Evolutionary conservation across 164 flowering plant species (phyloP), one percentile per base, ranked within the genome.

Genomic region (Liriodendron chinense): DNA sequence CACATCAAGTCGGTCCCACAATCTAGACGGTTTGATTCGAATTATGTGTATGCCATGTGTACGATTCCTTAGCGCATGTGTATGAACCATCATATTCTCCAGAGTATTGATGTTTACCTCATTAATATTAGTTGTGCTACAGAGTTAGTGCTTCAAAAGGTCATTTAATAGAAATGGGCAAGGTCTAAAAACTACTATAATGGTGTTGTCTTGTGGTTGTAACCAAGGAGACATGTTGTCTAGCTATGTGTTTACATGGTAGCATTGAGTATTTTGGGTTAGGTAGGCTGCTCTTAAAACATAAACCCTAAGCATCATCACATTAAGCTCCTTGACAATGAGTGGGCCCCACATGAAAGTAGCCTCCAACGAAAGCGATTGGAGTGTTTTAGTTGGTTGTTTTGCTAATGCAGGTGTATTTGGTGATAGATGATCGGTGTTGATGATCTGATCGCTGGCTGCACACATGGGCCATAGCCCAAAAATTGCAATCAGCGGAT

Each of bases 171-270:
- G 18, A 53, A 53, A 53, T 53, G 59, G 59, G 12, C 12, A 16
- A 16, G 18, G 18, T 12, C 2, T 53, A 12, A 12, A 49, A 53
- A 16, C 43, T 34, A 53, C 59, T 53, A 53, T 16, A 53, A 53
- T 53, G 18, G 59, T 75, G 73, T 71, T 78, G 76, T 74, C 72
- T 49, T 69, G 20, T 84, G 84, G 77, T 73, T 72, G 62, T 83
- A 82, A 78, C 80, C 80, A 74, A 78, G 83, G 83, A 77, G 69
- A 84, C 86, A 84, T 25, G 66, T 70, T 84, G 84, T 81, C 84
- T 71, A 66, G 43, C 13, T 12, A 49, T 25, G 13, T 57, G 74
- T 9, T 16, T 59, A 61, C 47, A 72, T 53, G 65, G 9, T 28
- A 34, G 43, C 16, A 23, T 56, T 63, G 24, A 8, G 22, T 63